Conservation (phyloP, 306 rosid species). For the Ceratonia siliqua region DNA sequence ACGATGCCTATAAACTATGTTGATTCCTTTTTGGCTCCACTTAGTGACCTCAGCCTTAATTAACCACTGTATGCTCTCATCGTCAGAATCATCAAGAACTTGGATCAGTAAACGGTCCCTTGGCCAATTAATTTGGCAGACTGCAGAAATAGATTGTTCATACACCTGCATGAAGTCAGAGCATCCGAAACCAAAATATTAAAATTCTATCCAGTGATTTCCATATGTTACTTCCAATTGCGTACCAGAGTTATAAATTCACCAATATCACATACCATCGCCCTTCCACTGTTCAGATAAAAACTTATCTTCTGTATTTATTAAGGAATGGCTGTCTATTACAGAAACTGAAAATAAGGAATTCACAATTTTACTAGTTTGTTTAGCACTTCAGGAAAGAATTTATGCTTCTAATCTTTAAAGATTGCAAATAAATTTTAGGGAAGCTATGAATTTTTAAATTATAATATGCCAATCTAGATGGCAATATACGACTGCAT, state of each 20-base stretch:
- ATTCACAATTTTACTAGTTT: neutral
- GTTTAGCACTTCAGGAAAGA: neutral
- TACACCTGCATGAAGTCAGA: slow-evolving; percentile 67
- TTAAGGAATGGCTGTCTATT: neutral
- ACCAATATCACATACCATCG: slow-evolving; percentile 7
- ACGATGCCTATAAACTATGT: slow-evolving; percentile 87
- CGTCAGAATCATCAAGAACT: slow-evolving; percentile 91
- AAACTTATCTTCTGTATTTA: neutral
- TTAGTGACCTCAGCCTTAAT: slow-evolving; percentile 75
- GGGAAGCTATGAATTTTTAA: neutral
- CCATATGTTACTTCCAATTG: slow-evolving; percentile 18
- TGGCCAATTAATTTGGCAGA: slow-evolving; percentile 91
- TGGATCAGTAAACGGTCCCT: slow-evolving; percentile 81
- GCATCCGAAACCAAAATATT: slow-evolving; percentile 12
- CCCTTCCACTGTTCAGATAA: neutral
- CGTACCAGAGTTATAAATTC: neutral
- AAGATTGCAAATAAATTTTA: slow-evolving; percentile 3
- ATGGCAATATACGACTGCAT: neutral
- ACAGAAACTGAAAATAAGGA: neutral
- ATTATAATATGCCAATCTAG: slow-evolving; percentile 2
- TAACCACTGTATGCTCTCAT: slow-evolving; percentile 78
- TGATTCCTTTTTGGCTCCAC: slow-evolving; percentile 85
- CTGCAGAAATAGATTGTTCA: slow-evolving; percentile 93
- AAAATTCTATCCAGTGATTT: slow-evolving; percentile 3
- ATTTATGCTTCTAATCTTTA: slow-evolving; percentile 21